Evolutionary conservation across 2,329 filamentous ascomycete genomes (phyloP).

Genomic region (Penicillium sp.): DNA sequence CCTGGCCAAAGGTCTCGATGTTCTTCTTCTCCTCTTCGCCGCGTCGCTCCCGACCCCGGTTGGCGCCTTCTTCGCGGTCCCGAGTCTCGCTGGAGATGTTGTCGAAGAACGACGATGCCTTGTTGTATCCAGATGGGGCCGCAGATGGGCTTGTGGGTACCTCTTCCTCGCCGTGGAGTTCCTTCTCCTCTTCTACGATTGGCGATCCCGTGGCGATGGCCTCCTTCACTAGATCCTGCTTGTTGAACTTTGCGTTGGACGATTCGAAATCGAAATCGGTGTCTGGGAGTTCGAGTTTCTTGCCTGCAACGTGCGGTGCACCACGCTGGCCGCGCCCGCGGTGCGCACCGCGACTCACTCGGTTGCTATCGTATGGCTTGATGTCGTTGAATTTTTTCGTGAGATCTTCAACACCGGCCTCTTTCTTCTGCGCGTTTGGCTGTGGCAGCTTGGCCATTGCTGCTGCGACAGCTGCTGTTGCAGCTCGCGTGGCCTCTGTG

Average conservation of each 20-base stretch:
- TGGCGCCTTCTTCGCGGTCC: conserved; percentile 72
- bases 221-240: conserved; percentile 83
- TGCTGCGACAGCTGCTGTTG: conserved; percentile 48
- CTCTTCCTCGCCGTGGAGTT: conserved; percentile 35
- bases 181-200: conserved; percentile 49
- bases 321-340: conserved; percentile 46
- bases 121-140: conserved; percentile 68
- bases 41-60: conserved; percentile 75
- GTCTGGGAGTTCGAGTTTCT: conserved; percentile 81
- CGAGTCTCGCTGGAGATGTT: conserved; percentile 94
- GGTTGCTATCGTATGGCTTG: conserved; percentile 38
- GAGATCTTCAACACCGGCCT: conserved; percentile 38
- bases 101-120: conserved; percentile 88
- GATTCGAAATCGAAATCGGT: conserved; percentile 90
- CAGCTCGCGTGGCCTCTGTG: conserved; percentile 46
- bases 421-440: conserved; percentile 32
- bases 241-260: conserved; percentile 84
- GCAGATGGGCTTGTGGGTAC: conserved; percentile 34
- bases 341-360: conserved; percentile 34
- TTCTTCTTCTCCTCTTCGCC: conserved; percentile 92
- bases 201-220: conserved; percentile 76
- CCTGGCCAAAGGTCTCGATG: conserved; percentile 96
- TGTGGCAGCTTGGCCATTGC: conserved; percentile 50
- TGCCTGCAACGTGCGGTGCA: conserved; percentile 42
- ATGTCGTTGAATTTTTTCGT: conserved; percentile 46